Base-by-base conservation (phyloP, 2,329 filamentous ascomycete species). In the Botryotinia narcissicola region DNA sequence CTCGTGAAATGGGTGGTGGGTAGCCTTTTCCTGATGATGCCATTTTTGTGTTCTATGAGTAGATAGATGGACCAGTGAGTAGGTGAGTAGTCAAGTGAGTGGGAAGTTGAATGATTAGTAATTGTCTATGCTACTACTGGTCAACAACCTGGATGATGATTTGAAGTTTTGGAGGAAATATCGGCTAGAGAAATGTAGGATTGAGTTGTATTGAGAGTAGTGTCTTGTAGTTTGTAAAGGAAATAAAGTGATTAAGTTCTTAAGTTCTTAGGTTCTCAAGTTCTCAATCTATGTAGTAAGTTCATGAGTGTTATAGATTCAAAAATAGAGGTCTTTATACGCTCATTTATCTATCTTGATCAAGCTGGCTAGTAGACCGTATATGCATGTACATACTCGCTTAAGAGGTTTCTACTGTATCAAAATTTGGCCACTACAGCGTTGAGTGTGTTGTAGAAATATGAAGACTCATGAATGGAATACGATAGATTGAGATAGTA, bases 341-440 rank as follows among this genome's bases (percentile, higher is more conserved):
- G 5, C 48, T 51, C 48, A 14, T n/a, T 51, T 5, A 14, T n/a
- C 1, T n/a, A n/a, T 51, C 25, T 1, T 14, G 1, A n/a, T n/a
- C 25, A 12, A 51, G 48, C 48, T n/a, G 14, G 25, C 48, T 4
- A n/a, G 48, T 51, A 3, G 2, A 7, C 48, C 48, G 48, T 51
- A 51, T 3, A 6, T 51, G 25, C 25, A n/a, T 51, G 25, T n/a
- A n/a, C 3, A 4, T 14, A 51, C 7, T n/a, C 48, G 25, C 48
- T n/a, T 51, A 51, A 2, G 10, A n/a, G 4, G 14, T 14, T 51
- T 51, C 48, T 51, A n/a, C 48, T 51, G 48, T 25, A 51, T n/a
- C 48, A 14, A 51, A 14, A 6, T 10, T 1, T 2, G 4, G 10
- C 10, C 12, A n/a, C 0, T n/a, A 14, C 5, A 51, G 5, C 25